Evolutionary conservation across 108 stramenopile genomes (phyloP), one percentile per base, ranked within the genome.

Genomic region (Skeletonema grethae): DNA sequence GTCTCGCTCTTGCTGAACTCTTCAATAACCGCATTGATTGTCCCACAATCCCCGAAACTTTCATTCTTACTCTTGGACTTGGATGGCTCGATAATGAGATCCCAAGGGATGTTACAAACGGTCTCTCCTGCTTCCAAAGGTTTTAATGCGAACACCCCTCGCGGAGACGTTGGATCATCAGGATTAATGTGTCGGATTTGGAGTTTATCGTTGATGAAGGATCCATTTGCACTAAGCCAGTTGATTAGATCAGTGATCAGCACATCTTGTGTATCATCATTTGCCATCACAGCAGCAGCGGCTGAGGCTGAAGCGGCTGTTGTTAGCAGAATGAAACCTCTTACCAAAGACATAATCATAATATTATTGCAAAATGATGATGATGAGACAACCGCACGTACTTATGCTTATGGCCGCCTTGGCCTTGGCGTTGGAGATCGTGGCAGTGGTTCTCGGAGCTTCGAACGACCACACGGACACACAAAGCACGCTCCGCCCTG

Each of bases 101-200:
- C 35, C 74, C 70, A 80, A 4, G 87, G 87, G 39, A 87, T 77
- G 13, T 16, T 62, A 50, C 55, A 62, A 30, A 87, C 36, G 7
- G 65, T 62, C 32, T 85, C 84, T 1, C 73, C 84, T 13, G 20
- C 72, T n/a, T 81, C 72, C 31, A 87, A 73, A 15, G 60, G 48
- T 28, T 82, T 71, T 8, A 46, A 70, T 16, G 87, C 84, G 69
- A 83, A 79, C 18, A 87, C 10, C 4, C 85, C 88, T 31, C 84
- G 57, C 13, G 82, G 77, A 9, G 70, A 79, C 16, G n/a, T 46
- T 18, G 59, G 41, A 63, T 86, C 69, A 28, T 67, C 32, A 24
- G 66, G 67, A 41, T 67, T 48, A 13, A 39, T n/a, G 6, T 38
- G 76, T 45, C 66, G 66, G 11, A 82, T 31, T 18, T 32, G 58